Percentiles rank a stretch among this genome's conserved stretches.
phyloP scores from a whole-genome alignment of 139 green algal genomes.

The Chlamydomonas eustigma region DNA sequence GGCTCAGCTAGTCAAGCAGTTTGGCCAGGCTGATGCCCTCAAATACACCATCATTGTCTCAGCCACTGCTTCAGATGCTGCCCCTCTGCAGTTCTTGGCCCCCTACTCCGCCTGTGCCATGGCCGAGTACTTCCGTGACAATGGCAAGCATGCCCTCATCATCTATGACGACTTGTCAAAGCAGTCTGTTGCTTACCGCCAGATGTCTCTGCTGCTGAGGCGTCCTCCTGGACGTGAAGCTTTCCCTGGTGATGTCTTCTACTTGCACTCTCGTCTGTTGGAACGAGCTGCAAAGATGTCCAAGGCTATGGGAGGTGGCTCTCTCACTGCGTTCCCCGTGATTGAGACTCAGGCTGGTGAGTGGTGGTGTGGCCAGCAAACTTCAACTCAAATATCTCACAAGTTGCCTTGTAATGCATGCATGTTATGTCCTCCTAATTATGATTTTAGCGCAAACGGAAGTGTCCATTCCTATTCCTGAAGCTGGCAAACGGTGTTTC shows the following conservation, averaged over 20 bases:
- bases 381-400: too few species aligned
- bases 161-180: constrained; percentile 92
- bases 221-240: constrained; percentile 86
- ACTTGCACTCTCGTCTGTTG: constrained; percentile 83
- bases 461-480: too few species aligned
- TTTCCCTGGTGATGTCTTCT: constrained; percentile 88
- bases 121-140: constrained; percentile 77
- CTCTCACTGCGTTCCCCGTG: constrained; percentile 80
- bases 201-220: constrained; percentile 85
- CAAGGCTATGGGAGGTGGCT: constrained; percentile 59
- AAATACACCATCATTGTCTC: constrained; percentile 81
- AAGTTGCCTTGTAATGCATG: too few species aligned
- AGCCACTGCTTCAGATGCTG: constrained; percentile 84
- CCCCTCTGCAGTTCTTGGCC: constrained; percentile 86
- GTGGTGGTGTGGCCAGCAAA: too few species aligned
- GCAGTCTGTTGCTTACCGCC: constrained; percentile 85
- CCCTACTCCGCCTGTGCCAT: constrained; percentile 89
- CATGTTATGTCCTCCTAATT: too few species aligned
- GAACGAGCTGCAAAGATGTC: constrained; percentile 78
- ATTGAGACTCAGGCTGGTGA: constrained; percentile 78
- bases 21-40: constrained; percentile 51
- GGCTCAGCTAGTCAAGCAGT: constrained; percentile 75
- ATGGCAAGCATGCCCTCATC: constrained; percentile 75
- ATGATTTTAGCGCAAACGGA: too few species aligned
- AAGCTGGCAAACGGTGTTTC: too few species aligned